phyloP scores from a whole-genome alignment of 495 filamentous ascomycete genomes.

The Penicillium atrosanguineum region DNA sequence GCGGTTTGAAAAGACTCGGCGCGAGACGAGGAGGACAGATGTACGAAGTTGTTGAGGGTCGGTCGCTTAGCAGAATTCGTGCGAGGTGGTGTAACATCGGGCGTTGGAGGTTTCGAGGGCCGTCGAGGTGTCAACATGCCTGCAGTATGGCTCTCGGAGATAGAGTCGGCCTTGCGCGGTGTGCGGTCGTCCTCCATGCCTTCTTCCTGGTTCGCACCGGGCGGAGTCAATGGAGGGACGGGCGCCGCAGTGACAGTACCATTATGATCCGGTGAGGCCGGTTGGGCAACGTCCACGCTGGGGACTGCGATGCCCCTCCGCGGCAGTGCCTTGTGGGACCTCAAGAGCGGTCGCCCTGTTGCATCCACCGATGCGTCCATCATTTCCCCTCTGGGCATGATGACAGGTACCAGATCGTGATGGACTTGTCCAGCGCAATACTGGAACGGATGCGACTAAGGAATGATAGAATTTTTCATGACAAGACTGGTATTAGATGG shows the following conservation, averaged over 20 bases:
- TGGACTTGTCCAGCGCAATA: background rate
- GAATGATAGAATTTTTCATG: conserved; percentile 1
- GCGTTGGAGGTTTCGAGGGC: conserved; percentile 68
- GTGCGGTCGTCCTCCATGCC: conserved; percentile 19
- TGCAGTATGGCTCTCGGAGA: conserved; percentile 20
- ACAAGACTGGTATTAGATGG: conserved; percentile 1
- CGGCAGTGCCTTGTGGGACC: conserved; percentile 48
- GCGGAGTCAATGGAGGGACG: conserved; percentile 41
- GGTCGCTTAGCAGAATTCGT: conserved; percentile 43
- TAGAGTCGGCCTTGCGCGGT: conserved; percentile 23
- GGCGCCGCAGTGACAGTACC: conserved; percentile 26
- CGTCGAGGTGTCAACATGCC: conserved; percentile 55
- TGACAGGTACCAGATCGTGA: background rate
- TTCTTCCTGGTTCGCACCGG: conserved; percentile 27
- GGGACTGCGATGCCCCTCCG: conserved; percentile 30
- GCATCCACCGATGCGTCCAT: conserved; percentile 33
- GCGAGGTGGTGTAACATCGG: conserved; percentile 69
- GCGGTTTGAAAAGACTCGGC: conserved; percentile 75
- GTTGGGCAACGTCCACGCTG: conserved; percentile 25
- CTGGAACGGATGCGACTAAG: background rate
- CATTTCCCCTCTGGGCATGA: conserved; percentile 41
- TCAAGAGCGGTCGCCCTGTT: conserved; percentile 36
- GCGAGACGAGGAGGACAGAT: conserved; percentile 48
- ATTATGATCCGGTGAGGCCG: conserved; percentile 25
- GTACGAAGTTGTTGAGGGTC: conserved; percentile 32